Base-by-base conservation (phyloP, 2,329 filamentous ascomycete genomes). In the Periconia digitata region DNA sequence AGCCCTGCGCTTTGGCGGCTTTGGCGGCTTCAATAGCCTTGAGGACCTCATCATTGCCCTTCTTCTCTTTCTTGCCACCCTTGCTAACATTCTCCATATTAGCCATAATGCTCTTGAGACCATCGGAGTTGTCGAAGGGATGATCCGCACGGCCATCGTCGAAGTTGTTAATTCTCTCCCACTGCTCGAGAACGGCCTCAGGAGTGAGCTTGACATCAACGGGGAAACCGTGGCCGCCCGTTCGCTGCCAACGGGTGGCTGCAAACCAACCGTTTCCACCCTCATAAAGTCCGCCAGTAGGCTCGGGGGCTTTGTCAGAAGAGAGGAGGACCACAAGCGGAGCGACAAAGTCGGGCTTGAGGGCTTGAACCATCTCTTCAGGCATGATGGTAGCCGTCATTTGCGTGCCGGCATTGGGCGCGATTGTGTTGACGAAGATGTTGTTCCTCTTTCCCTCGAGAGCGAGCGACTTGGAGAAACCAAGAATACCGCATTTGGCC, bases 271-370 rank as follows among this genome's bases (percentile, higher is more conserved):
- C 94, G 69, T 89, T 94, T 64, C 94, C 94, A 60, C 92, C 90
- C 77, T 99, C 94, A 76, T 91, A 99, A 40, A 99, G 82, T 44
- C 86, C 87, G 56, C 92, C 92, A 49, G 91, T 96, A 59, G 88
- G 84, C 66, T 88, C 83, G 22, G 94, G 92, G 44, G 91, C 85
- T 76, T 90, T 89, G 77, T 99, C 94, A 13, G 84, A 86, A 71
- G 85, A 90, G 49, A 99, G 87, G 37, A 92, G 85, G 46, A 92
- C 85, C 43, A 99, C 92, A 32, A 97, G 77, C 52, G 94, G 94
- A 44, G 94, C 94, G 72, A 99, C 92, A 75, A 96, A 97, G 70
- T 97, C 92, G 51, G 94, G 94, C 85, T 97, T 99, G 82, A 99
- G 96, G 39, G 94, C 92, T 78, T 97, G 92, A 16, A 99, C 92